Conservation (phyloP, 305 asterid species). For the Ruellia speciosa region DNA sequence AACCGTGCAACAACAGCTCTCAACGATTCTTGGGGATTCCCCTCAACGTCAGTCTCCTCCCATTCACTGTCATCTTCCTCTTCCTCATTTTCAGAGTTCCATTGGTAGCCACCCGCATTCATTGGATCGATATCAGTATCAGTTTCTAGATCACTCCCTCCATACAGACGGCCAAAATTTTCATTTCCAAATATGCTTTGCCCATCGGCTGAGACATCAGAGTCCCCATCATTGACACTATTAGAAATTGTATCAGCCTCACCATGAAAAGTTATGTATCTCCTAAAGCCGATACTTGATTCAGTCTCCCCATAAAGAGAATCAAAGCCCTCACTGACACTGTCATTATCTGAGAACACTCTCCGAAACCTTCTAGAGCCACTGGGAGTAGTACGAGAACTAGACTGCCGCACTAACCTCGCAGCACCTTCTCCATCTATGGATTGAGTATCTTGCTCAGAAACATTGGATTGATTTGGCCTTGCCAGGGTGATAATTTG, state of each 20-base stretch:
- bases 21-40: constrained; percentile 26
- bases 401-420: constrained; percentile 25
- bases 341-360: constrained; percentile 62
- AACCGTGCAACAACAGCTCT: constrained; percentile 26
- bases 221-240: constrained; percentile 56
- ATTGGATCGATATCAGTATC: constrained; percentile 89
- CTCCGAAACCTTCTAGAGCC: constrained; percentile 68
- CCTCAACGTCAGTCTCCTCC: constrained; percentile 54
- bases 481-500: constrained; percentile 43
- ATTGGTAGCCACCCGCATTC: constrained; percentile 70
- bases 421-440: constrained; percentile 37
- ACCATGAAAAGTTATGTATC: constrained; percentile 43
- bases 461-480: constrained; percentile 33
- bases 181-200: constrained; percentile 46
- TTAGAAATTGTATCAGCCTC: constrained; percentile 56
- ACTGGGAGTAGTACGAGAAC: constrained; percentile 52
- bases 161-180: constrained; percentile 33
- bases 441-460: constrained; percentile 41
- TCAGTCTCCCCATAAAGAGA: constrained; percentile 68
- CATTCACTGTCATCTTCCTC: constrained; percentile 47
- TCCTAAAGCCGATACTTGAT: constrained; percentile 56
- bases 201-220: constrained; percentile 63
- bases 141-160: constrained; percentile 51
- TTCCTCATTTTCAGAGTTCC: constrained; percentile 60
- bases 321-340: constrained; percentile 80